Percentiles rank a stretch among this genome's conserved stretches.
These are phyloP conservation scores for Eimeria necatrix DNA, from an alignment of 169 alveolate genomes.

Conservation along the genomic window DNA sequence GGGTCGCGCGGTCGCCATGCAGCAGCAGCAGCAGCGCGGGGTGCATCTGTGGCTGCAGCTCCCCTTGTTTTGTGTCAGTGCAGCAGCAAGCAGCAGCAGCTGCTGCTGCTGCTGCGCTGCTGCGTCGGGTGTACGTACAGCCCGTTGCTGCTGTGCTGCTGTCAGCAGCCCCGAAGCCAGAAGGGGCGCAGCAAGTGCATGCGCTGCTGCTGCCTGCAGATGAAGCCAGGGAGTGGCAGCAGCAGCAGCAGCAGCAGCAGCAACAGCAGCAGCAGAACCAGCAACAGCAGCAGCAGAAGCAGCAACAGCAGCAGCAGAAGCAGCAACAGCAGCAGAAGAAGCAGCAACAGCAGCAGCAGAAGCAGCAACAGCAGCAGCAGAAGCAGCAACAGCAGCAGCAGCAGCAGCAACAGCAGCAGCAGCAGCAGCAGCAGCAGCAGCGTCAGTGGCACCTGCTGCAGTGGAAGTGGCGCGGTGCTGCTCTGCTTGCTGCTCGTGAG, in stretches of 20 bases:
- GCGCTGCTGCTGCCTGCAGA: slow-evolving; percentile 61
- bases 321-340: too few species aligned
- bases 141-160: slow-evolving; percentile 10
- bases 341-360: too few species aligned
- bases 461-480: not conserved
- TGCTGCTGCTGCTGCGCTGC: slow-evolving; percentile 38
- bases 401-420: slow-evolving; percentile 20
- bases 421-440: slow-evolving; percentile 59
- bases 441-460: slow-evolving; percentile 33
- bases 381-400: slow-evolving; percentile 25
- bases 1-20: not conserved
- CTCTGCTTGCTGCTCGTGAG: slow-evolving; percentile 12
- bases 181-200: not conserved
- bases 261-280: slow-evolving; percentile 13
- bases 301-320: slow-evolving; percentile 43
- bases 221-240: slow-evolving; percentile 27
- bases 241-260: slow-evolving; percentile 27
- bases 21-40: not conserved
- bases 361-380: too few species aligned
- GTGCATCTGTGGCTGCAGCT: slow-evolving; percentile 35
- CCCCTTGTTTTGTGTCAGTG: slow-evolving; percentile 32
- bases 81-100: slow-evolving; percentile 57
- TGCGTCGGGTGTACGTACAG: slow-evolving; percentile 46
- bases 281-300: slow-evolving; percentile 57
- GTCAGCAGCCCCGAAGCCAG: not conserved